Evolutionary conservation across 129 eudicot species (phyloP).

Genomic region (Deinandra increscens): DNA sequence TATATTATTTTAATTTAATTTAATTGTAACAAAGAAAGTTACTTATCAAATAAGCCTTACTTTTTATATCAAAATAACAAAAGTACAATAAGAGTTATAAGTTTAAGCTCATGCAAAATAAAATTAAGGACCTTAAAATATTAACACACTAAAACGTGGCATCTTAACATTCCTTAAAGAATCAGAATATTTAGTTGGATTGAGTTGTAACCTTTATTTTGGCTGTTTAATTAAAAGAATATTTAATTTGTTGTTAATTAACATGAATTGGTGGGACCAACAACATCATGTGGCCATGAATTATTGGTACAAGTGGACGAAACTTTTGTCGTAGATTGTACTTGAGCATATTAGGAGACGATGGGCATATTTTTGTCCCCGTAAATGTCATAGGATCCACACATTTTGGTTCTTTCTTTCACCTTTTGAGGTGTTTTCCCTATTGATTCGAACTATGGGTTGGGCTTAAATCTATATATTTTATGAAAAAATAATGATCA

Average conservation of each 20-base stretch:
- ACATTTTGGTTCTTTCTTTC: constrained; percentile 16
- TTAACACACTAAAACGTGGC: not conserved
- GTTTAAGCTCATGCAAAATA: not conserved
- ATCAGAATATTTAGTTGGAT: not conserved
- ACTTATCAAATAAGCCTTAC: not conserved
- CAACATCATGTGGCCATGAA: constrained; percentile 10
- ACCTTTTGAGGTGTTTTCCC: not conserved
- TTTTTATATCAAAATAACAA: not conserved
- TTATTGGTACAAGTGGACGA: constrained; percentile 26
- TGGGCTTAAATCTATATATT: not conserved
- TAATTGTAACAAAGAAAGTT: not conserved
- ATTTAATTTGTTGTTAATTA: too few species aligned
- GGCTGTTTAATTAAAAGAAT: too few species aligned
- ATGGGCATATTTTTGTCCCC: constrained; percentile 13
- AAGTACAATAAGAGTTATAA: too few species aligned
- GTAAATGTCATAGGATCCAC: constrained; percentile 9
- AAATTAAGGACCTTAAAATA: not conserved
- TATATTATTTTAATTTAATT: too few species aligned
- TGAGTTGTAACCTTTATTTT: too few species aligned
- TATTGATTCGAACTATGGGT: not conserved
- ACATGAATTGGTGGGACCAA: not conserved
- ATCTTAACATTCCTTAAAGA: constrained; percentile 7
- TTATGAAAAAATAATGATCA: too few species aligned
- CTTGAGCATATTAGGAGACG: constrained; percentile 16
- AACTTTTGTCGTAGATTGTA: constrained; percentile 20